Conservation (phyloP, 768 basidiomycete genomes). For the Lactarius vividus region DNA sequence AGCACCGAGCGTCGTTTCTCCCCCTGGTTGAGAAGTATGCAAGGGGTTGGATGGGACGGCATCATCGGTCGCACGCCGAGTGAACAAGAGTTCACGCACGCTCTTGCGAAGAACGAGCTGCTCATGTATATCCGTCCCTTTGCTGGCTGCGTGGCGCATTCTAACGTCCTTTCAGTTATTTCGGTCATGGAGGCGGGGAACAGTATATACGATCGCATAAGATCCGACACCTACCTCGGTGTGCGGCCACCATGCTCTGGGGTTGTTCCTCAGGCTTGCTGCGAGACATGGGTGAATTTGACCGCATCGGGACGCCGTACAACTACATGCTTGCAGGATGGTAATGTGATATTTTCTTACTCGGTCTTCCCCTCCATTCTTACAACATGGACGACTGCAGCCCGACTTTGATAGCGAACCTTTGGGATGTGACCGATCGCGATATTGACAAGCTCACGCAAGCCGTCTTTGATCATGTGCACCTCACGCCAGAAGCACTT, state of each 20-base stretch:
- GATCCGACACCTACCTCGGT: conserved; percentile 75
- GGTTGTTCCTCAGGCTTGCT: conserved; percentile 94
- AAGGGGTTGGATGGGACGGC: conserved; percentile 77
- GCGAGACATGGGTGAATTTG: conserved; percentile 91
- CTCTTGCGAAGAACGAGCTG: conserved; percentile 71
- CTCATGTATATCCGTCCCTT: conserved; percentile 76
- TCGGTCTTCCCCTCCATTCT: neutral
- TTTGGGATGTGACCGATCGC: conserved; percentile 98
- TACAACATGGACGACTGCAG: conserved; percentile 33
- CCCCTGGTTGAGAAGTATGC: conserved; percentile 75
- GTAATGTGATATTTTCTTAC: conserved; percentile 49
- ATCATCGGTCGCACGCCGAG: conserved; percentile 71
- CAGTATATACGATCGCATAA: conserved; percentile 90
- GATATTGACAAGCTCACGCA: conserved; percentile 94
- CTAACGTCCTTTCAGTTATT: conserved; percentile 60
- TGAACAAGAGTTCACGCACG: conserved; percentile 79
- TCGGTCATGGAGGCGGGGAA: conserved; percentile 95
- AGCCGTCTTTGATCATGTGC: conserved; percentile 73
- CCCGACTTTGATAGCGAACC: conserved; percentile 88
- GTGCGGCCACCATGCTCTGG: conserved; percentile 97
- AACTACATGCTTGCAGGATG: conserved; percentile 98
- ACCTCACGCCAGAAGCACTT: conserved; percentile 41
- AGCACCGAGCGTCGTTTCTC: conserved; percentile 82
- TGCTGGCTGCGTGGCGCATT: neutral
- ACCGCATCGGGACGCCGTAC: conserved; percentile 86